phyloP scores from a whole-genome alignment of 768 basidiomycete genomes.

The Boletus pseudo-olivaceus region DNA sequence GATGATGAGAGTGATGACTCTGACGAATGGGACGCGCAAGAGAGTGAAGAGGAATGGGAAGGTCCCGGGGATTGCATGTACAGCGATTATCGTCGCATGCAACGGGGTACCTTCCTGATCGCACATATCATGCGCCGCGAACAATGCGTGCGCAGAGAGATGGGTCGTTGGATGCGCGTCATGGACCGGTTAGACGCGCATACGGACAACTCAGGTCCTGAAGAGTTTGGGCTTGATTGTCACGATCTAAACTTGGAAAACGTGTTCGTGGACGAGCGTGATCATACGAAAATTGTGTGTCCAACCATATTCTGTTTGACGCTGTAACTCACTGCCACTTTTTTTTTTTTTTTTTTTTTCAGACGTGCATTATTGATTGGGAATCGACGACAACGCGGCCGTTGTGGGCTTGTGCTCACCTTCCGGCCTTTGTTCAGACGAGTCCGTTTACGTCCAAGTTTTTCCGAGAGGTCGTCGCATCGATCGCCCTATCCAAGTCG shows the following conservation, averaged over 20 bases:
- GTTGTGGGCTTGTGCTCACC: conserved; percentile 80
- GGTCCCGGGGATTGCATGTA: conserved; percentile 79
- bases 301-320: background rate
- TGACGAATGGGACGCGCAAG: conserved; percentile 75
- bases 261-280: conserved; percentile 71
- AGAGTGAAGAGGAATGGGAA: conserved; percentile 74
- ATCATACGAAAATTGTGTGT: conserved; percentile 70
- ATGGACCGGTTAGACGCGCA: conserved; percentile 55
- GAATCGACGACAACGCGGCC: conserved; percentile 87
- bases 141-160: conserved; percentile 61
- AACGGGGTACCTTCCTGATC: conserved; percentile 73
- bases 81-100: conserved; percentile 77
- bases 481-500: conserved; percentile 36
- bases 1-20: conserved; percentile 74
- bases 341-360: too few relatives aligned
- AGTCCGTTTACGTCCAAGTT: conserved; percentile 70
- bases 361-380: conserved; percentile 91
- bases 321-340: background rate
- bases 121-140: conserved; percentile 67
- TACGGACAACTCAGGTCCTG: conserved; percentile 32
- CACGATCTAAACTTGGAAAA: conserved; percentile 87
- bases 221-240: conserved; percentile 77
- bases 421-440: conserved; percentile 76
- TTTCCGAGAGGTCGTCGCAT: conserved; percentile 61
- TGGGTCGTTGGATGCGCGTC: conserved; percentile 63